A percentile compares a stretch with the other conserved stretches of the same genome.
phyloP scores from a whole-genome alignment of 352 stramenopile species.

The Pythium sp. region DNA sequence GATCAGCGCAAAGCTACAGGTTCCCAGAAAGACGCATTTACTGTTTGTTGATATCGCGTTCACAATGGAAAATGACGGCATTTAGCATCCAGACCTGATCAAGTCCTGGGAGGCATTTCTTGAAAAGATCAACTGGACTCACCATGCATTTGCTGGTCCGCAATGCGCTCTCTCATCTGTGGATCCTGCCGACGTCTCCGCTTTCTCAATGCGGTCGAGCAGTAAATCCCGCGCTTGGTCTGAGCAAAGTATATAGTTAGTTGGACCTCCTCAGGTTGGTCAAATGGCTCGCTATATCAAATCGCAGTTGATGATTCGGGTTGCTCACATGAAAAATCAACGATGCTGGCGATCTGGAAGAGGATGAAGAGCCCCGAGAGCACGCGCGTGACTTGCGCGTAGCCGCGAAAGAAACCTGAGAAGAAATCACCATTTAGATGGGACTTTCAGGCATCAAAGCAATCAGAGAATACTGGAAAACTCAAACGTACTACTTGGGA shows the following conservation, averaged over 20 bases:
- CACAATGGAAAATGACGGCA: too few relatives aligned
- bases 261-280: neutral
- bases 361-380: slow-evolving; percentile 71
- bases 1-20: slow-evolving; percentile 64
- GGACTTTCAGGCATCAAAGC: neutral
- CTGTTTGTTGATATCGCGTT: slow-evolving; percentile 4
- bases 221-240: slow-evolving; percentile 61
- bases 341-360: slow-evolving; percentile 78
- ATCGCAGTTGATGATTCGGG: too few relatives aligned
- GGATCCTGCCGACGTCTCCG: slow-evolving; percentile 8
- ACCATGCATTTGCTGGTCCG: neutral
- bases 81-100: too few relatives aligned
- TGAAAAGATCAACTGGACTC: too few relatives aligned
- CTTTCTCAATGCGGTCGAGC: slow-evolving; percentile 45
- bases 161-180: neutral
- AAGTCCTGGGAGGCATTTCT: too few relatives aligned
- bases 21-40: slow-evolving; percentile 54
- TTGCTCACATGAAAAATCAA: slow-evolving; percentile 68
- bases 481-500: slow-evolving; percentile 47
- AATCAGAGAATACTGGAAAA: too few relatives aligned
- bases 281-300: neutral
- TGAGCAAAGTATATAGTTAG: slow-evolving; percentile 16
- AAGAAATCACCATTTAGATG: neutral
- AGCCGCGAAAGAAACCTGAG: slow-evolving; percentile 65
- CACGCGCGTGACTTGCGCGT: slow-evolving; percentile 50